These are phyloP conservation scores for Rutstroemia sp. DNA, from an alignment of 2,329 filamentous ascomycete genomes.

Conservation along the genomic window DNA sequence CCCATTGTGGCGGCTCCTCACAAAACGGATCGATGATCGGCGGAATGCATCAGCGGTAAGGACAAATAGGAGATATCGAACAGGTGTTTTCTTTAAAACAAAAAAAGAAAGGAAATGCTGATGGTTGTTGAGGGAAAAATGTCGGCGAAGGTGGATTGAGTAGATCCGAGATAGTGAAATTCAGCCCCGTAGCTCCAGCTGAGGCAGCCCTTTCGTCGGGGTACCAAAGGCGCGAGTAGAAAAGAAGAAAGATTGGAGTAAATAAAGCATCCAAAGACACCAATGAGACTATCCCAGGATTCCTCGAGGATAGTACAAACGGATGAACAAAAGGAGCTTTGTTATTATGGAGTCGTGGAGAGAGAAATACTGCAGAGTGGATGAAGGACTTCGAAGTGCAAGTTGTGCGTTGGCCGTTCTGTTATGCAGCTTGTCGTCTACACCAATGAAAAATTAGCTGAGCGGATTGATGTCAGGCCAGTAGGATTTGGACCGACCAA, in stretches of 20 bases:
- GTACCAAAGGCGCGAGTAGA: neutral
- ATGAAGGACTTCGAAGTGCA: neutral
- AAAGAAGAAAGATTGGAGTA: neutral
- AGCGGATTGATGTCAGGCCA: neutral
- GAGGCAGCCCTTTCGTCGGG: neutral
- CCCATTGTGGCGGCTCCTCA: slow-evolving; percentile 25
- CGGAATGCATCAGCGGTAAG: slow-evolving; percentile 5
- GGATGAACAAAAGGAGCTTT: neutral
- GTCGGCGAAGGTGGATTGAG: neutral
- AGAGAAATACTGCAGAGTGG: neutral
- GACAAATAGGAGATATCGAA: neutral
- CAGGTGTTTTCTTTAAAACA: neutral
- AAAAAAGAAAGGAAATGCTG: neutral
- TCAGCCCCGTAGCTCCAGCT: neutral
- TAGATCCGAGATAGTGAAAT: neutral
- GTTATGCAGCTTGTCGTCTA: neutral
- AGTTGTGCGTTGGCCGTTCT: neutral
- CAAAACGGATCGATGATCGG: slow-evolving; percentile 3
- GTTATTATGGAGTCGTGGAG: neutral
- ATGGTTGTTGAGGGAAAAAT: neutral
- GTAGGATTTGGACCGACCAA: too few relatives aligned
- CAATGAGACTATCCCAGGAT: neutral
- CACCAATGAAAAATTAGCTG: neutral
- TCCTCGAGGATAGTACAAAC: neutral
- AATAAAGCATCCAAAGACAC: neutral